Percentiles rank a stretch among this genome's conserved stretches.
Evolutionary conservation across 2,329 filamentous ascomycete species (phyloP).

Genomic region (Conoideocrella luteorostrata): DNA sequence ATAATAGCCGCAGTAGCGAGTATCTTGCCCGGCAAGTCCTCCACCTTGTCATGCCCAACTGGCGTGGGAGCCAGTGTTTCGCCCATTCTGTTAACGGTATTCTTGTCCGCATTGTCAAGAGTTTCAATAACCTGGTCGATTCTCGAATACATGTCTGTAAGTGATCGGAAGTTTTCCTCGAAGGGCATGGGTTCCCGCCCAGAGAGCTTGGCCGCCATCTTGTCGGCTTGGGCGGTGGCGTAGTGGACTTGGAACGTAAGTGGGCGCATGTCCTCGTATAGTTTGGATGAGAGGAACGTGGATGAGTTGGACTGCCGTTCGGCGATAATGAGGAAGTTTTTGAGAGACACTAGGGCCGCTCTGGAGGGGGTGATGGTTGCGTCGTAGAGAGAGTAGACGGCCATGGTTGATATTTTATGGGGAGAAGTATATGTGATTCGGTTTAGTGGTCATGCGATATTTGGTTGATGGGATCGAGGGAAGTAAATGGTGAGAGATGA

Average conservation of each 20-base stretch:
- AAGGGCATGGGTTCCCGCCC: slow-evolving; percentile 18
- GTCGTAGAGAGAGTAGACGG: slow-evolving; percentile 25
- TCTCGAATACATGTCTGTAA: slow-evolving; percentile 23
- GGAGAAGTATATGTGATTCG: no score
- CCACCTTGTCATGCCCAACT: neutral
- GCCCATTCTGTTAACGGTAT: slow-evolving; percentile 22
- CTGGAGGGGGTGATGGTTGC: slow-evolving; percentile 21
- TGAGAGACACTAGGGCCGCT: slow-evolving; percentile 18
- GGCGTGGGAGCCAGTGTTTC: slow-evolving; percentile 10
- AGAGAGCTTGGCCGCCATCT: slow-evolving; percentile 21
- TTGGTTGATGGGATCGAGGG: no score
- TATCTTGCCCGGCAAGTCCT: neutral
- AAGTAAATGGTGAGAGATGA: no score
- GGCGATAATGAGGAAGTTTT: slow-evolving; percentile 22
- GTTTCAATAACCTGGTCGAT: slow-evolving; percentile 19
- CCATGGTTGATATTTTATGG: neutral
- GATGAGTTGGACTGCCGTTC: slow-evolving; percentile 22
- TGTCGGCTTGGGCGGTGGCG: slow-evolving; percentile 18
- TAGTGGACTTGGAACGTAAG: slow-evolving; percentile 28
- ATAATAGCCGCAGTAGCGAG: neutral
- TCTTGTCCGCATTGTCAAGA: slow-evolving; percentile 23
- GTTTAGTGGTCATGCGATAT: no score
- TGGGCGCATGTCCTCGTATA: slow-evolving; percentile 32
- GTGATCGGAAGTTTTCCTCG: slow-evolving; percentile 20
- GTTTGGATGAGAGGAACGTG: slow-evolving; percentile 21